Conservation (phyloP, 78 protist genomes). For the Creolimax fragrantissima region DNA sequence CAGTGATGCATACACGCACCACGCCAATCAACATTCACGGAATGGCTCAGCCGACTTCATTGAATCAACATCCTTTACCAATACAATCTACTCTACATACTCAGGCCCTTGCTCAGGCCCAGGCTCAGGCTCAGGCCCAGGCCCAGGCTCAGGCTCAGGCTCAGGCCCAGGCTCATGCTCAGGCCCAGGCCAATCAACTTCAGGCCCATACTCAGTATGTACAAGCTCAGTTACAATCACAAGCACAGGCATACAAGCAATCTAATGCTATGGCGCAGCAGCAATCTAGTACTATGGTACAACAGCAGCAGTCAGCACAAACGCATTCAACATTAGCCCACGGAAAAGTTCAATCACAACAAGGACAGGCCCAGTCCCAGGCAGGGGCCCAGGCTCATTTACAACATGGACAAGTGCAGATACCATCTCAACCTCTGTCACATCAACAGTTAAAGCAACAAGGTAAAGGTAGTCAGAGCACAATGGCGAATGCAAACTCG, state of each 20-base stretch:
- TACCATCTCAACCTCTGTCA: too few relatives aligned
- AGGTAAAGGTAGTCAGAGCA: too few relatives aligned
- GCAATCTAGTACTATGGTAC: too few relatives aligned
- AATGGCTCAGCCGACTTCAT: background rate
- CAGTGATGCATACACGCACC: background rate
- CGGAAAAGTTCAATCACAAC: too few relatives aligned
- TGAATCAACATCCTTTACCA: background rate
- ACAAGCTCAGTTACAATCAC: background rate
- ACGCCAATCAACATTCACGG: too few relatives aligned
- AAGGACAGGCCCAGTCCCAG: too few relatives aligned
- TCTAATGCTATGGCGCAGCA: background rate
- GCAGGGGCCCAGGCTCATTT: too few relatives aligned
- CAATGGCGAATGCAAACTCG: too few relatives aligned
- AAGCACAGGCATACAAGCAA: background rate
- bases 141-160: background rate
- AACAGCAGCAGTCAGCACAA: too few relatives aligned
- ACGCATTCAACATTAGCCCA: too few relatives aligned
- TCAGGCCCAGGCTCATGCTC: background rate
- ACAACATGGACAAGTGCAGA: too few relatives aligned
- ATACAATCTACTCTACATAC: background rate
- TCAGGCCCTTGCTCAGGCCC: background rate
- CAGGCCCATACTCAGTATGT: background rate
- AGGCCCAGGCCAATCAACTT: background rate
- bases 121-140: background rate
- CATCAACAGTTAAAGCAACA: too few relatives aligned